Conservation (phyloP, 768 basidiomycete genomes). For the Boletus edulis region DNA sequence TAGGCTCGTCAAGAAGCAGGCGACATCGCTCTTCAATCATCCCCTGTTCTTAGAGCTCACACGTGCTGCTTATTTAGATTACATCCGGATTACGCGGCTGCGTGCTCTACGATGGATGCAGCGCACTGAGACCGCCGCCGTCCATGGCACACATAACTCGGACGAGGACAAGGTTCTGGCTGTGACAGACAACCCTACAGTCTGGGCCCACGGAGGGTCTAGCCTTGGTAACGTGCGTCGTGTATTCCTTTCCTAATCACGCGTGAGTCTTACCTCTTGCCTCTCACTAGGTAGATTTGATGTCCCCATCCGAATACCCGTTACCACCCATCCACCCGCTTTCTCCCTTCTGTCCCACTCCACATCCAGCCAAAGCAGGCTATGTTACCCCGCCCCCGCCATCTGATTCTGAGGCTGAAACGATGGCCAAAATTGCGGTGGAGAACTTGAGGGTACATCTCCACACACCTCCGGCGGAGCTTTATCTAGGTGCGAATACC, state of each 20-base stretch:
- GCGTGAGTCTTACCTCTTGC: neutral
- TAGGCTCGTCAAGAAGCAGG: conserved; percentile 35
- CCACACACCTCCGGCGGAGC: conserved; percentile 38
- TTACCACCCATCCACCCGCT: conserved; percentile 21
- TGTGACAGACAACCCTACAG: conserved; percentile 1
- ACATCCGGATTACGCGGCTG: neutral
- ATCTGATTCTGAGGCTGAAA: neutral
- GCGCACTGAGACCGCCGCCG: neutral
- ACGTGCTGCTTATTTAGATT: conserved; percentile 4
- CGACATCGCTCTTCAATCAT: conserved; percentile 32
- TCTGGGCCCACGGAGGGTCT: conserved; percentile 17
- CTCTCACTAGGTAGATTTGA: conserved; percentile 30
- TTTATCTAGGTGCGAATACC: conserved; percentile 42
- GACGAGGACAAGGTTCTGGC: neutral
- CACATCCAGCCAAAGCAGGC: conserved; percentile 13
- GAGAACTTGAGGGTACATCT: conserved; percentile 16
- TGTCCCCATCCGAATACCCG: conserved; percentile 37
- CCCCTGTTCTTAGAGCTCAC: conserved; percentile 47
- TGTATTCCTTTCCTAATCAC: neutral
- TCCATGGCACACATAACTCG: no score
- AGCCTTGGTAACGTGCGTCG: conserved; percentile 30
- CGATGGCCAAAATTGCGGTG: conserved; percentile 9
- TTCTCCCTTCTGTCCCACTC: conserved; percentile 18
- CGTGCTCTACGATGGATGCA: conserved; percentile 26
- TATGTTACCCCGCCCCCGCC: neutral